Evolutionary conservation across 2,329 filamentous ascomycete genomes (phyloP), one percentile per base, ranked within the genome.

Genomic region (Ascochyta koolunga): DNA sequence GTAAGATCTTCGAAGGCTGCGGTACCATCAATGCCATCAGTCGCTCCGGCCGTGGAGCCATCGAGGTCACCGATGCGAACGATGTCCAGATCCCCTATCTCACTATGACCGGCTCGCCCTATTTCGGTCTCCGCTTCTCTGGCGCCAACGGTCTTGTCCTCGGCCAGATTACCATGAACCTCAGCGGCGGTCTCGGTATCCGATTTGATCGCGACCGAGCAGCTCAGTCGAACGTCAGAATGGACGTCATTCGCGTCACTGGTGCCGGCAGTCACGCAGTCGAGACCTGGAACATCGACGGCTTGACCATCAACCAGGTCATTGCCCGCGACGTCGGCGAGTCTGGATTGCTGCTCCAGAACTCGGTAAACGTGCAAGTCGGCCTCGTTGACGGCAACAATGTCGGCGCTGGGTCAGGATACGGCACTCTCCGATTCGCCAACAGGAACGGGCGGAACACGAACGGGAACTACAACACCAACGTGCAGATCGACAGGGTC

Each of bases 271-370:
- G 79, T 63, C 83, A 86, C 63, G 82, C 81, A 2, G 81, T 86
- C 29, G 83, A 86, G 70, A 83, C 80, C 0, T 85, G 82, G 81
- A 85, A 85, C 67, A 85, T 85, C 36, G 78, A 84, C 58, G 79
- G 80, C 10, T 76, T 86, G 2, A 74, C 67, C 1, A 81, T 86
- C 61, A 76, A 77, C 59, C 70, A 74, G 16, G 83, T 86, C 36
- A 79, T 85, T 31, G 83, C 82, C 1, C 73, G 74, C 8, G 72
- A 85, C 54, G 79, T 83, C 2, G 82, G 82, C 36, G 82, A 86
- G 68, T 83, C 72, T n/a, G 83, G 82, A 0, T 60, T 86, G n/a
- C 75, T 86, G 15, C 68, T 86, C 25, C 83, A 86, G 50, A 78
- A 76, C 35, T 82, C 82, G 0, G 78, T 70, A 5, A 83, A 85